These are phyloP conservation scores for Vitis hybrid DNA, from an alignment of 177 flowering plant genomes.

Conservation along the genomic window DNA sequence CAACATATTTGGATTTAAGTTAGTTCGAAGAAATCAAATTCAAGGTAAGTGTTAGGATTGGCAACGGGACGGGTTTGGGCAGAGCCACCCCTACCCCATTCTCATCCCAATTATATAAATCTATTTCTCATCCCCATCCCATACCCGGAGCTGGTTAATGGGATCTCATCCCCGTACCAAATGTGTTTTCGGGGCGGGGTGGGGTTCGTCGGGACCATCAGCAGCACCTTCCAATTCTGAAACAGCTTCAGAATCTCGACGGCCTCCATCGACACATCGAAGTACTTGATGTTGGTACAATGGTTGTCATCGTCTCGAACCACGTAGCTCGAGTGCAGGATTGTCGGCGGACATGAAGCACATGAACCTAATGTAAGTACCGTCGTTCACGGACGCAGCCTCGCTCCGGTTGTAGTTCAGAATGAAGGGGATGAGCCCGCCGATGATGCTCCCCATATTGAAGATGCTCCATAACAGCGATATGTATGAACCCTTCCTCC, in stretches of 20 bases:
- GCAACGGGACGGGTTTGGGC: rapidly evolving
- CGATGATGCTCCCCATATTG: slow-evolving; percentile 92
- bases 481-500: slow-evolving; percentile 23
- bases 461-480: slow-evolving; percentile 84
- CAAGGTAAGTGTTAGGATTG: too few species aligned
- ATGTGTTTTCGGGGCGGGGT: too few species aligned
- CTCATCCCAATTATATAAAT: too few species aligned
- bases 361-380: slow-evolving; percentile 88
- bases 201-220: slow-evolving; percentile 52
- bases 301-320: slow-evolving; percentile 68
- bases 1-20: too few species aligned
- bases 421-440: slow-evolving; percentile 81
- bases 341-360: slow-evolving; percentile 68
- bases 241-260: slow-evolving; percentile 65
- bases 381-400: slow-evolving; percentile 73
- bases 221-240: slow-evolving; percentile 76
- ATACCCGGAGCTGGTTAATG: rapidly evolving
- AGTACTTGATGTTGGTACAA: slow-evolving; percentile 64
- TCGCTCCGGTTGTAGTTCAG: slow-evolving; percentile 57
- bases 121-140: too few species aligned
- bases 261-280: slow-evolving; percentile 46
- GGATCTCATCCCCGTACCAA: too few species aligned
- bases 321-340: slow-evolving; percentile 59
- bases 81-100: too few species aligned
- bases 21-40: too few species aligned